Base-by-base conservation (phyloP, 148 eudicot genomes). In the Cornus kousa region DNA sequence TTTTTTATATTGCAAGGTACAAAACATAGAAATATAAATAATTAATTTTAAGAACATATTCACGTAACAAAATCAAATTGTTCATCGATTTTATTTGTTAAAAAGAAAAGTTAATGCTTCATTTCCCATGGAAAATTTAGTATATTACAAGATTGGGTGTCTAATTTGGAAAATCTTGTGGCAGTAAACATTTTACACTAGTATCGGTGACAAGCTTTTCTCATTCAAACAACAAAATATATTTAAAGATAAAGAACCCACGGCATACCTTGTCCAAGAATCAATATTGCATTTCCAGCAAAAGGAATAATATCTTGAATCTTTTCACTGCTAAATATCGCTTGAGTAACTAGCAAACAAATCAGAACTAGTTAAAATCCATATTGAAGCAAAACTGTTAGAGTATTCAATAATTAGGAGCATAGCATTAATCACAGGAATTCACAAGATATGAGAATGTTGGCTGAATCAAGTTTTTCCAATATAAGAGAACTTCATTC, bases 201-300 rank as follows among this genome's bases (percentile, higher is more conserved):
- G 19, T 55, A 67, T 23, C 67, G 28, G 8, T 7, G 7, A 13
- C 6, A 31, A 6, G 57, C 17, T 43, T 32, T 43, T n/a, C 60
- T 75, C 67, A 62, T 4, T 66, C 22, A n/a, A 43, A 62, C 20
- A 62, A 39, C 33, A 37, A 57, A 57, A 31, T 74, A 20, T 65
- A 20, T 33, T 43, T 13, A 35, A 80, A 55, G 9, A 33, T 13
- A 35, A 80, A 55, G 9, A 33, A 78, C 74, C 50, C 77, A 78
- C 24, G 23, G 46, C 68, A 77, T 93, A 95, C 98, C 98, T 91
- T 88, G 93, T 75, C 97, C 98, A 80, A 95, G 97, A 77, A 95
- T 71, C 90, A 93, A 78, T 71, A 93, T 74, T 80, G 90, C 82
- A 88, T 89, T 85, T 33, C 86, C 84, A 66, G 90, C 85, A 85